Evolutionary conservation across 2,329 filamentous ascomycete species (phyloP), one percentile per base, ranked within the genome.

Genomic region (Ophiostoma quercus): DNA sequence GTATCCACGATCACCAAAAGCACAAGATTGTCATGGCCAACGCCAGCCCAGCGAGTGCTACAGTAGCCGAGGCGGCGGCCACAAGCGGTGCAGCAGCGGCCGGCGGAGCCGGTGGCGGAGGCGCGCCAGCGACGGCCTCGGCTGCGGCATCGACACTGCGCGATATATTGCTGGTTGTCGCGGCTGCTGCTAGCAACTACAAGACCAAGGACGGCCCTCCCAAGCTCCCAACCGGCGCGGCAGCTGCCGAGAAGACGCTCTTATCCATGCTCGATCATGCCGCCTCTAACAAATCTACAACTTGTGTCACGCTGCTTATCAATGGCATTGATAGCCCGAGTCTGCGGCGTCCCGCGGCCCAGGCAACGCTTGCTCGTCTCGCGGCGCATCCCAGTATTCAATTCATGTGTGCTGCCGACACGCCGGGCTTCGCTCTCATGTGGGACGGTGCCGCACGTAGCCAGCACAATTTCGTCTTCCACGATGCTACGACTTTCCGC

Each of bases 401-500:
- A 68, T 82, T 98, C 34, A 79, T 96, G 39, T 91, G 90, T 74
- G 96, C 93, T 1, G 90, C 90, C 70, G 94, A 98, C 79, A 93
- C 92, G 9, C 92, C 94, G 7, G 92, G 91, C 75, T 97, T 97
- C 76, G 82, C 92, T 0, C 80, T 97, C 1, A 84, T 98, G 67
- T 99, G 94, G 94, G 93, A 97, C 79, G 89, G 92, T 68, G 89
- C 89, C 69, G 84, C 94, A n/a, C 90, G 91, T 67, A 72, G 69
- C 66, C 71, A 66, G 90, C 92, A 19, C 87, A 91, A 37, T 92
- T 94, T 97, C 74, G 82, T 92, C 37, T 97, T 96, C 79, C 95
- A 99, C 80, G 94, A 99, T 80, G 90, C 90, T 75, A 98, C 95
- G 0, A 98, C 95, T 0, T 97, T 97, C 76, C 84, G 86, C 0